These are phyloP conservation scores for Taxillus chinensis DNA, from an alignment of 164 flowering plant species.

Conservation along the genomic window DNA sequence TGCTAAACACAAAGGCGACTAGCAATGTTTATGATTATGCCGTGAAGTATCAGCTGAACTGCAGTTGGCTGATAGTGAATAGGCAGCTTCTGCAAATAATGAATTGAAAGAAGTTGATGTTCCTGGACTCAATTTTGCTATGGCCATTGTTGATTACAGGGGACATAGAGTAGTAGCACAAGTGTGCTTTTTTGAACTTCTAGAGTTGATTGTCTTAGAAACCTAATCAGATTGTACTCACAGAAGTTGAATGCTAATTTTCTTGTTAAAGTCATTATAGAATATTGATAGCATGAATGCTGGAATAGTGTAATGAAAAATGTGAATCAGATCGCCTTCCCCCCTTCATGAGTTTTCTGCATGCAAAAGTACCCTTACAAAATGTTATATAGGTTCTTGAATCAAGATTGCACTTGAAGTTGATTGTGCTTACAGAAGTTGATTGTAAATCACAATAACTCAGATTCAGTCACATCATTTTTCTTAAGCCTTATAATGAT, in stretches of 20 bases:
- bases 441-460: no score
- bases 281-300: neutral
- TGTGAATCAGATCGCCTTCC: neutral
- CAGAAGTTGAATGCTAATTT: neutral
- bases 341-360: neutral
- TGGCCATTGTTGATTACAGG: slow-evolving; percentile 95
- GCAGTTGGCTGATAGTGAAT: slow-evolving; percentile 80
- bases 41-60: slow-evolving; percentile 47
- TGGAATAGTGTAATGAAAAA: neutral
- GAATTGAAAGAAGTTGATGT: slow-evolving; percentile 98
- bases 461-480: no score
- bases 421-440: no score
- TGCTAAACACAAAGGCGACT: slow-evolving; percentile 18
- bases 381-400: no score
- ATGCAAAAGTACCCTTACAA: no score
- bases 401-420: no score
- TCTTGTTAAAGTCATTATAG: neutral
- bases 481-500: no score
- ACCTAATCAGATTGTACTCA: neutral
- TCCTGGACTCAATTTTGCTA: slow-evolving; percentile 91
- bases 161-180: slow-evolving; percentile 99
- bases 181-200: slow-evolving; percentile 27
- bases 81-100: slow-evolving; percentile 99
- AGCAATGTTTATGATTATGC: slow-evolving; percentile 17
- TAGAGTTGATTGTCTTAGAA: neutral